These are phyloP conservation scores for Selaginella tamariscina DNA, from an alignment of 75 land plant species.

Conservation along the genomic window DNA sequence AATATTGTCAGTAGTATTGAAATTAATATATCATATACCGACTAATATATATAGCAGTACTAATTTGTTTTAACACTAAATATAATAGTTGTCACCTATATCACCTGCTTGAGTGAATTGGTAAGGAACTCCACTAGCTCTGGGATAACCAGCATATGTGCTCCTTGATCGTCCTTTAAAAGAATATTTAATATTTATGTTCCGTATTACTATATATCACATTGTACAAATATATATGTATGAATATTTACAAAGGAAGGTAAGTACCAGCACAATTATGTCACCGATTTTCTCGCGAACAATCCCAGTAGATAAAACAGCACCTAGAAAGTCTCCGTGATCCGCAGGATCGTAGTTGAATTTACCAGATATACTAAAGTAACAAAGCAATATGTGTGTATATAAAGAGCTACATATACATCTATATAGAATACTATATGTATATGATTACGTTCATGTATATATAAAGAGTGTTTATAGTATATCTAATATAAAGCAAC, in stretches of 20 bases:
- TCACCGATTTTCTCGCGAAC: conserved; percentile 83
- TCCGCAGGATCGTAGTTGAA: conserved; percentile 61
- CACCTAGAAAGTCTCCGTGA: conserved; percentile 93
- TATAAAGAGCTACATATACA: too few relatives aligned
- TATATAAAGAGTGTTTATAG: too few relatives aligned
- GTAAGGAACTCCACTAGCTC: conserved; percentile 69
- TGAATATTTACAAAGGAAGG: not conserved
- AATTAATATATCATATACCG: too few relatives aligned
- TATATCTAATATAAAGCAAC: too few relatives aligned
- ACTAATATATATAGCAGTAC: too few relatives aligned
- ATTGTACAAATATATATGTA: not conserved
- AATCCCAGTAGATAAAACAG: conserved; percentile 83
- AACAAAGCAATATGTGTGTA: not conserved
- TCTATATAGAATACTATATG: too few relatives aligned
- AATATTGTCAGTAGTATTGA: too few relatives aligned
- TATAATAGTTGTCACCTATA: too few relatives aligned
- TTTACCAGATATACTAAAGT: conserved; percentile 69
- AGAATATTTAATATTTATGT: not conserved
- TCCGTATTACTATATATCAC: not conserved
- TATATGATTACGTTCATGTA: too few relatives aligned
- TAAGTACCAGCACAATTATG: conserved; percentile 63
- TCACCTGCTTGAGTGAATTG: conserved; percentile 64
- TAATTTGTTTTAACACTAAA: conserved; percentile 6
- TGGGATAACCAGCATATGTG: conserved; percentile 71
- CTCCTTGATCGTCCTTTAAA: conserved; percentile 69